phyloP scores from a whole-genome alignment of 148 eudicot genomes.

The Silene conica region DNA sequence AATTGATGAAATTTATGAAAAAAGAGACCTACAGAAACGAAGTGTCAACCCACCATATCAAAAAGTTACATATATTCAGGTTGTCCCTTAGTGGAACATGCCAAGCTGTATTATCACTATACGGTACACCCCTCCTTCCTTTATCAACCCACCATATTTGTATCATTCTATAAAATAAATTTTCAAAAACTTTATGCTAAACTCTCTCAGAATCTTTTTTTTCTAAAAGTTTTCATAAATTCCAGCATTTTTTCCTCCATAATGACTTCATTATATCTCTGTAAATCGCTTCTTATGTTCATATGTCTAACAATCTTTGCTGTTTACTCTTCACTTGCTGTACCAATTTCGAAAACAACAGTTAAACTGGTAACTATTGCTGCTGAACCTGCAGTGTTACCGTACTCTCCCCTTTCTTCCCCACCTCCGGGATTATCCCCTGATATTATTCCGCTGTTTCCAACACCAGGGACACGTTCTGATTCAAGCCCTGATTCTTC shows the following conservation, averaged over 20 bases:
- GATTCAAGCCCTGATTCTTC: slow-evolving; percentile 31
- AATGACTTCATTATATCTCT: slow-evolving; percentile 17
- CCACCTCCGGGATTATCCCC: slow-evolving; percentile 21
- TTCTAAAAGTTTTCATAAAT: neutral
- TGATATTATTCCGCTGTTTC: slow-evolving; percentile 32
- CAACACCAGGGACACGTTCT: slow-evolving; percentile 27
- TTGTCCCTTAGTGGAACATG: slow-evolving; percentile 46
- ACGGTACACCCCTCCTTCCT: neutral
- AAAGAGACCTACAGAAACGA: no score
- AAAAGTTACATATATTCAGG: slow-evolving; percentile 17
- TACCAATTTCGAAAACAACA: neutral
- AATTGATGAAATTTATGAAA: no score
- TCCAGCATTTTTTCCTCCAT: neutral
- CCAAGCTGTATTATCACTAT: slow-evolving; percentile 31
- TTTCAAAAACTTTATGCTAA: neutral
- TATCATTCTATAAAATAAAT: slow-evolving; percentile 1
- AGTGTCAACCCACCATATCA: no score
- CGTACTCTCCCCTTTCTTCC: slow-evolving; percentile 16
- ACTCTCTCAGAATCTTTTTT: neutral
- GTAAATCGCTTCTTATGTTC: neutral
- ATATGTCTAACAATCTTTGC: neutral
- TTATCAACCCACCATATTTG: slow-evolving; percentile 1
- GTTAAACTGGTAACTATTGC: slow-evolving; percentile 27
- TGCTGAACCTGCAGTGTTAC: slow-evolving; percentile 34
- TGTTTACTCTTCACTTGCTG: neutral